Conservation (phyloP, 306 rosid genomes). For the Cucurbita pepo region DNA sequence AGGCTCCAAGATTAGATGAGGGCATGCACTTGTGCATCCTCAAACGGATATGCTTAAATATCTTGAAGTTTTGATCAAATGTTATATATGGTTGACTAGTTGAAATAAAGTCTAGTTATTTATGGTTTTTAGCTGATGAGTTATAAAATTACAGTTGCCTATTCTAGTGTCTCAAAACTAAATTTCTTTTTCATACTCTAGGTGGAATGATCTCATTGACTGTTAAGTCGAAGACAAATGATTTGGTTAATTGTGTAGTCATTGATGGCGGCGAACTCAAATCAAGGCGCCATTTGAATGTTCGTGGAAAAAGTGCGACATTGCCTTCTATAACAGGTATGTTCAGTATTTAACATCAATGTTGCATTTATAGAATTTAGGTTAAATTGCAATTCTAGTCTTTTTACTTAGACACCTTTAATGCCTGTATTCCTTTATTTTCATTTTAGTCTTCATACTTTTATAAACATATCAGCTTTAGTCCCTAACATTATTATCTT, state of each 20-base stretch:
- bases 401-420: background rate
- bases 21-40: no score
- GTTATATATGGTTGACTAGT: background rate
- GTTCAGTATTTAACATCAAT: background rate
- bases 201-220: constrained; percentile 98
- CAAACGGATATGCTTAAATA: background rate
- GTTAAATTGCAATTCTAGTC: background rate
- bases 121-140: background rate
- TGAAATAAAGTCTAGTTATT: background rate
- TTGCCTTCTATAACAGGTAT: constrained; percentile 94
- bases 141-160: background rate
- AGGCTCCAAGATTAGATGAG: no score
- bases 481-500: background rate
- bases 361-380: background rate
- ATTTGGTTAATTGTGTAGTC: constrained; percentile 64
- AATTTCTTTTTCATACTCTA: constrained; percentile 6
- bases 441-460: background rate
- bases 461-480: background rate
- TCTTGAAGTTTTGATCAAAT: background rate
- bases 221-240: constrained; percentile 63
- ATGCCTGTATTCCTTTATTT: background rate
- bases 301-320: constrained; percentile 92
- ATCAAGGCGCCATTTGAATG: constrained; percentile 94
- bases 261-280: constrained; percentile 90
- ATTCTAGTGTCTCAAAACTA: constrained; percentile 1